Base-by-base conservation (phyloP, 2,329 filamentous ascomycete species). In the Phyllosticta paracitricarpa region DNA sequence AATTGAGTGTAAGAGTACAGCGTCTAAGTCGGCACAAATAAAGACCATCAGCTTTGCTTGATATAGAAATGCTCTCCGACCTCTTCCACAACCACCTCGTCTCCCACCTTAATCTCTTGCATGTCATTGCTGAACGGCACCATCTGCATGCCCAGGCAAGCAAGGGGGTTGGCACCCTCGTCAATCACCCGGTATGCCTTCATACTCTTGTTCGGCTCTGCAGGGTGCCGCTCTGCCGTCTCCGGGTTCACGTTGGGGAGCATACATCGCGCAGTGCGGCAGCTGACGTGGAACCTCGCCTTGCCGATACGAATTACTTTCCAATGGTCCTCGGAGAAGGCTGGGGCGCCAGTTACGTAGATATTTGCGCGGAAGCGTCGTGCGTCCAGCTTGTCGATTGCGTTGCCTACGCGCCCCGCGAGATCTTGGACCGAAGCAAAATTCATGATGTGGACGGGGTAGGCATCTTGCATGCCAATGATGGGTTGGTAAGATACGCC, bases 301-400 rank as follows among this genome's bases (percentile, higher is more conserved):
- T 77, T 77, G 7, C 77, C 80, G 66, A 88, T 79, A 24, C 76
- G 74, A 48, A 89, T 78, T 28, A 75, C 77, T 64, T 83, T 85
- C 88, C 88, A 91, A 8, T 76, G 77, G 59, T 91, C 88, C 71
- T 92, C 88, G 19, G 84, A 81, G 67, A 88, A 90, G 4, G 85
- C 78, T 1, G 81, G 76, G 0, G 81, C 78, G 3, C 87, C 86
- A 4, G 84, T 82, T 57, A 89, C 82, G 65, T 89, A 85, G 35
- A 92, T 84, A 67, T 92, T 91, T 48, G 88, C 82, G 25, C 88
- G 81, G 73, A 89, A 91, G 12, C 86, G 81, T 17, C 81, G 75
- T 8, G 82, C 81, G 61, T 87, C 83, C 0, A 91, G 77, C 28
- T 78, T 76, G 19, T 81, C 25, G 78, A 71, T 73, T 57, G 79